These are phyloP conservation scores for Magnaporthales sp. DNA, from an alignment of 2,329 filamentous ascomycete species.

Conservation along the genomic window DNA sequence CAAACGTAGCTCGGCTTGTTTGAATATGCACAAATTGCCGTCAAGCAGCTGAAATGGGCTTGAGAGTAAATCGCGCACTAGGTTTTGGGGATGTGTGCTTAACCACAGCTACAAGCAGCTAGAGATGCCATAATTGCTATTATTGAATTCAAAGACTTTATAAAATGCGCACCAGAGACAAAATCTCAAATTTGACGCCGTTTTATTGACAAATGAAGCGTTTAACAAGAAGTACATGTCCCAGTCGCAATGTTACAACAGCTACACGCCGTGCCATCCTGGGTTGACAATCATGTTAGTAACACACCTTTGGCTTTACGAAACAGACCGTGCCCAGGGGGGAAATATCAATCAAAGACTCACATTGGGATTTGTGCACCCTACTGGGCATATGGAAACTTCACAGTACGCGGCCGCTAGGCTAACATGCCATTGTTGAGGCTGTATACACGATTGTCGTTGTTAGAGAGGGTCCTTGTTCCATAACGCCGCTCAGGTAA, in stretches of 20 bases:
- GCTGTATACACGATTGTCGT: not conserved
- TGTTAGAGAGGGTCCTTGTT: too few relatives aligned
- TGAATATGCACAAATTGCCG: too few relatives aligned
- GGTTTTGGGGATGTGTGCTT: too few relatives aligned
- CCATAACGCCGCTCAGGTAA: too few relatives aligned
- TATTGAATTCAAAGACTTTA: not conserved
- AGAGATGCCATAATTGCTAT: not conserved
- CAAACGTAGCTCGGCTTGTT: too few relatives aligned
- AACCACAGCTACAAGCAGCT: too few relatives aligned
- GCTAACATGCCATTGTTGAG: not conserved
- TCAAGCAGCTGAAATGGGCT: too few relatives aligned
- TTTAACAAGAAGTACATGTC: not conserved
- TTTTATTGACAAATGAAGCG: not conserved
- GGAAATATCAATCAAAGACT: not conserved
- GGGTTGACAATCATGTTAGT: not conserved
- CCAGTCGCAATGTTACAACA: not conserved
- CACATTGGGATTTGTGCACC: not conserved
- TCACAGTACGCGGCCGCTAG: not conserved
- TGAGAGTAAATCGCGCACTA: too few relatives aligned
- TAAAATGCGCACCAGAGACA: not conserved
- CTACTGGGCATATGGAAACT: conserved; percentile 1
- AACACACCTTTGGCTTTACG: not conserved
- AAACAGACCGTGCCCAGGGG: not conserved
- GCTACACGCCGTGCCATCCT: not conserved
- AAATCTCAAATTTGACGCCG: not conserved